phyloP scores from a whole-genome alignment of 768 basidiomycete genomes.

The Auriscalpium vulgare region DNA sequence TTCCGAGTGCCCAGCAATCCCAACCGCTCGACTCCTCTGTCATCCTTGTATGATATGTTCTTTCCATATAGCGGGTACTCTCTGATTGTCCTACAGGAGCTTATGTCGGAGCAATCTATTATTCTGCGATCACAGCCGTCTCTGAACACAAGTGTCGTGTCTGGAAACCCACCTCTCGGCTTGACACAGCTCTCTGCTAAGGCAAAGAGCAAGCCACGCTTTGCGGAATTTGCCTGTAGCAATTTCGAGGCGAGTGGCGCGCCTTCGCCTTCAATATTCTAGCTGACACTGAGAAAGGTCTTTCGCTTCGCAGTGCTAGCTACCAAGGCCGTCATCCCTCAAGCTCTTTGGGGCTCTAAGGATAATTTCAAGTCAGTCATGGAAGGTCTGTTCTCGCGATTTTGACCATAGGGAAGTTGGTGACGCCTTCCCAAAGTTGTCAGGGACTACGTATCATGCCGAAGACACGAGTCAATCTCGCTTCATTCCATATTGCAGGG shows the following conservation, averaged over 20 bases:
- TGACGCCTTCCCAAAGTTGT: constrained; percentile 40
- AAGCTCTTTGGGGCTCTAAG: constrained; percentile 69
- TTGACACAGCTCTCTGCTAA: constrained; percentile 35
- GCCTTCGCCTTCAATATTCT: neutral
- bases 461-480: constrained; percentile 76
- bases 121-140: constrained; percentile 48
- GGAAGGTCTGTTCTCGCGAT: constrained; percentile 30
- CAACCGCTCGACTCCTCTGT: constrained; percentile 47
- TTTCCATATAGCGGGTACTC: constrained; percentile 1
- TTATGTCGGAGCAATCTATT: constrained; percentile 63
- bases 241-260: constrained; percentile 46
- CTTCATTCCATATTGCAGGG: constrained; percentile 74
- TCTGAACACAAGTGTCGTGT: constrained; percentile 28
- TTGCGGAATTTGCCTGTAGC: constrained; percentile 67
- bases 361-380: constrained; percentile 55
- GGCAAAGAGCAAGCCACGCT: constrained; percentile 55
- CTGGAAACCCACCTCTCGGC: constrained; percentile 47
- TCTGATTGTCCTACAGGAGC: constrained; percentile 38
- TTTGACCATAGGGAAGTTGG: neutral
- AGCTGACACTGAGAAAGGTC: constrained; percentile 38
- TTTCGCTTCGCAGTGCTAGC: constrained; percentile 55
- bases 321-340: constrained; percentile 65
- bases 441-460: constrained; percentile 60
- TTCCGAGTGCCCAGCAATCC: constrained; percentile 19
- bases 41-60: constrained; percentile 43